Percentiles rank a stretch among this genome's conserved stretches.
Evolutionary conservation across 2,329 filamentous ascomycete species (phyloP).

Genomic region (Sporothrix mexicana): DNA sequence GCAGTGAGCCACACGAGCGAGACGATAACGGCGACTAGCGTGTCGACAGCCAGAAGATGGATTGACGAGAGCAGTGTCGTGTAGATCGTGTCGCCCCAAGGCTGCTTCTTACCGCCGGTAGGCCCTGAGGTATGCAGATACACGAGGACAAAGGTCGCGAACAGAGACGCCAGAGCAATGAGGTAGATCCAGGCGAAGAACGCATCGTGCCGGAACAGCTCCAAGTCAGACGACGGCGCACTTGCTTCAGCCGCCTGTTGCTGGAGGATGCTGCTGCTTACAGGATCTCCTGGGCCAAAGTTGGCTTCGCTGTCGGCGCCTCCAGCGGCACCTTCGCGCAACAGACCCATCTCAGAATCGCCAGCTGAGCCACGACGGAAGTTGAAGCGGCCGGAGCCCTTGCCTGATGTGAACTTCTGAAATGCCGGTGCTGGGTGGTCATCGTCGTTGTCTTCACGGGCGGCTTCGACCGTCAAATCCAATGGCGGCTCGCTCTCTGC

Average conservation of each 20-base stretch:
- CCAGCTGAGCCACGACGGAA: slow-evolving; percentile 52
- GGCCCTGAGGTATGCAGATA: slow-evolving; percentile 81
- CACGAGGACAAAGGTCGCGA: slow-evolving; percentile 87
- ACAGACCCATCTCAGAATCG: slow-evolving; percentile 56
- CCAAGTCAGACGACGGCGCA: slow-evolving; percentile 64
- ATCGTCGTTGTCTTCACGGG: slow-evolving; percentile 29
- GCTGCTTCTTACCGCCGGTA: slow-evolving; percentile 58
- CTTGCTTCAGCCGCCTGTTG: slow-evolving; percentile 45
- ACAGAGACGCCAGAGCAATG: slow-evolving; percentile 80
- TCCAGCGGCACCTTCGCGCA: slow-evolving; percentile 45
- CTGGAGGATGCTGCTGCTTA: slow-evolving; percentile 25
- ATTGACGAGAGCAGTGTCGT: slow-evolving; percentile 85
- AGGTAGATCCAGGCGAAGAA: slow-evolving; percentile 93
- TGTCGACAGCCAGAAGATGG: slow-evolving; percentile 88
- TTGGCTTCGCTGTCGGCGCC: slow-evolving; percentile 45
- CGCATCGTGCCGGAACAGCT: slow-evolving; percentile 80
- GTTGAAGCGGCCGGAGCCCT: slow-evolving; percentile 48
- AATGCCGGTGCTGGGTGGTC: slow-evolving; percentile 61
- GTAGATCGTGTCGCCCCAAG: slow-evolving; percentile 92
- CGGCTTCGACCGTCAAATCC: slow-evolving; percentile 54
- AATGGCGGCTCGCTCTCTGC: slow-evolving; percentile 65
- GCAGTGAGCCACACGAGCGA: slow-evolving; percentile 90
- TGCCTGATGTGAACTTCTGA: slow-evolving; percentile 59
- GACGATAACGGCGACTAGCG: slow-evolving; percentile 84
- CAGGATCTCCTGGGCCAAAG: slow-evolving; percentile 51